Evolutionary conservation across 805 yeast species (phyloP).

Genomic region (Metschnikowia continentalis): DNA sequence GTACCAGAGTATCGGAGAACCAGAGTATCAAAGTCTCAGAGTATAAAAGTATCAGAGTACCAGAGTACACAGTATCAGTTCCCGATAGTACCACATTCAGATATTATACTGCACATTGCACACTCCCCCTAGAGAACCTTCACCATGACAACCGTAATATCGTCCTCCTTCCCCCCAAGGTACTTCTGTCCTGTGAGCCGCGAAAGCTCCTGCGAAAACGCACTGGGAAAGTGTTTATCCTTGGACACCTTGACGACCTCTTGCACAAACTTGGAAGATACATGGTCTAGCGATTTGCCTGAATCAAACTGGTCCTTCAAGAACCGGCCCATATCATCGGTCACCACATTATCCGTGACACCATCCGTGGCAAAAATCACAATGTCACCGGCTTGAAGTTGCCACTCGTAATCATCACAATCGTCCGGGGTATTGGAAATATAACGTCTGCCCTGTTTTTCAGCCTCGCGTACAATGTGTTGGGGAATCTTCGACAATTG

Average conservation of each 20-base stretch:
- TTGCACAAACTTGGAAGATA: slow-evolving; percentile 55
- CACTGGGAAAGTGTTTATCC: slow-evolving; percentile 73
- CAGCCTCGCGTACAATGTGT: slow-evolving; percentile 50
- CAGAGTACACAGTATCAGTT: too few species aligned
- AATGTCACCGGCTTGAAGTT: slow-evolving; percentile 67
- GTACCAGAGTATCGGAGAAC: too few species aligned
- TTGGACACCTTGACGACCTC: slow-evolving; percentile 66
- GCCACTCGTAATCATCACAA: slow-evolving; percentile 64
- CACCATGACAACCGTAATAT: slow-evolving; percentile 77
- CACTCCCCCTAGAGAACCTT: slow-evolving; percentile 37
- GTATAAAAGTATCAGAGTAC: too few species aligned
- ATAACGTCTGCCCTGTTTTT: slow-evolving; percentile 53
- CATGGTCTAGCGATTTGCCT: slow-evolving; percentile 32
- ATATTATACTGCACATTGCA: too few species aligned
- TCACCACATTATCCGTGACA: slow-evolving; percentile 76
- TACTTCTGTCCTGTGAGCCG: slow-evolving; percentile 63
- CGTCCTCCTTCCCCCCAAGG: slow-evolving; percentile 94
- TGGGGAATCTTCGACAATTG: slow-evolving; percentile 84
- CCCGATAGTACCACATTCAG: too few species aligned
- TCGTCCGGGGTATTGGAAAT: slow-evolving; percentile 66
- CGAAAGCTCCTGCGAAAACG: slow-evolving; percentile 76
- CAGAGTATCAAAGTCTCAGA: too few species aligned
- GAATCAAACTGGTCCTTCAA: slow-evolving; percentile 51
- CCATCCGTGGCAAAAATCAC: slow-evolving; percentile 92
- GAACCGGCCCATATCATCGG: slow-evolving; percentile 66